Conservation (phyloP, 2,329 filamentous ascomycete genomes). For the Talaromyces albobiverticillius region DNA sequence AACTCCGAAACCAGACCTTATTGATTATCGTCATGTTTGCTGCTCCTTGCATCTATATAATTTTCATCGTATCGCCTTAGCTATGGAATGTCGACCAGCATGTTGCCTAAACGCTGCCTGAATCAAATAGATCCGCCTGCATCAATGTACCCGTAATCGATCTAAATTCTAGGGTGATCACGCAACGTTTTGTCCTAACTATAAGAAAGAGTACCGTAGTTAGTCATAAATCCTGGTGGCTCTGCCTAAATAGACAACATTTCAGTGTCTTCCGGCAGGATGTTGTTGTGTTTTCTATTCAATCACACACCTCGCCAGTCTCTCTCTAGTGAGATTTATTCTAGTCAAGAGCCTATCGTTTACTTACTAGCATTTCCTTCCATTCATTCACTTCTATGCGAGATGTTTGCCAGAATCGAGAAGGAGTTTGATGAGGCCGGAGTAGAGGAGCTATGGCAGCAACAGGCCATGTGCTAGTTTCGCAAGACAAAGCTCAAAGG, state of each 20-base stretch:
- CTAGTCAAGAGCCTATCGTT: not conserved
- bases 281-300: not conserved
- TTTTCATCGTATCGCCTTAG: no score
- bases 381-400: not conserved
- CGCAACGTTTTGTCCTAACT: no score
- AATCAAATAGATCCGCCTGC: no score
- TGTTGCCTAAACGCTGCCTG: no score
- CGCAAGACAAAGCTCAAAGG: not conserved
- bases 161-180: no score
- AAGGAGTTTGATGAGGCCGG: not conserved
- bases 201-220: no score
- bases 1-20: no score
- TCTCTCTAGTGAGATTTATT: not conserved
- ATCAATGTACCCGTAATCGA: no score
- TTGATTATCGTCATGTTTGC: no score
- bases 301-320: not conserved
- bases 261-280: not conserved
- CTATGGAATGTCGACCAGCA: no score
- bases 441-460: not conserved
- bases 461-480: not conserved
- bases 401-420: not conserved
- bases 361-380: not conserved
- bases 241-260: not conserved
- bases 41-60: no score
- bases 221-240: no score